phyloP scores from a whole-genome alignment of 768 basidiomycete species.

The Boletus edulis region DNA sequence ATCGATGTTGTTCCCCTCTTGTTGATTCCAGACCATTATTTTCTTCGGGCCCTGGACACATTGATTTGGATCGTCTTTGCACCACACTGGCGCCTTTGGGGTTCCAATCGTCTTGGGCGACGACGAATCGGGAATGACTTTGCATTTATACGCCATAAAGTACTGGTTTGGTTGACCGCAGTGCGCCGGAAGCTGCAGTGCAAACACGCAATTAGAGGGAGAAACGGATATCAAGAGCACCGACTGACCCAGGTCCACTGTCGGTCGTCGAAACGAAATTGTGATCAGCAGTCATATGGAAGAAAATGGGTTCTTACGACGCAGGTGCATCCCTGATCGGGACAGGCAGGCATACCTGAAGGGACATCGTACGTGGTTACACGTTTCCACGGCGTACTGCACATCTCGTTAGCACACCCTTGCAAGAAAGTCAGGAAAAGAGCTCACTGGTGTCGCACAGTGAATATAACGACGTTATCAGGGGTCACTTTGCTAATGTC shows the following conservation, averaged over 20 bases:
- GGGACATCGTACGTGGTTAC: neutral
- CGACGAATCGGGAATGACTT: neutral
- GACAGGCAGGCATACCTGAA: slow-evolving; percentile 2
- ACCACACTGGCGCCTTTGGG: slow-evolving; percentile 2
- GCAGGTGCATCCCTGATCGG: neutral
- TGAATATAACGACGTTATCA: slow-evolving; percentile 1
- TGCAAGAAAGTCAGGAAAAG: neutral
- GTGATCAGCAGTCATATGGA: neutral
- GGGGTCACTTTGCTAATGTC: neutral
- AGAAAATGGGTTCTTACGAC: slow-evolving; percentile 1
- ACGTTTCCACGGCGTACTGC: slow-evolving; percentile 13
- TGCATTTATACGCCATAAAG: neutral
- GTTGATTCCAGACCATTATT: neutral
- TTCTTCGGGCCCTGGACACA: slow-evolving; percentile 15
- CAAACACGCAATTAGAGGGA: neutral
- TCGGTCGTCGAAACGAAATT: neutral
- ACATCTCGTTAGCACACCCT: neutral
- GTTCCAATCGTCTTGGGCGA: slow-evolving; percentile 2
- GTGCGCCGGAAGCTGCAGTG: neutral
- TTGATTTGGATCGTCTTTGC: neutral
- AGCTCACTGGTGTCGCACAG: neutral
- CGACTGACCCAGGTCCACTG: slow-evolving; percentile 11
- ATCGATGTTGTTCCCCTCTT: slow-evolving; percentile 5
- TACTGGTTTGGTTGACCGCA: slow-evolving; percentile 12
- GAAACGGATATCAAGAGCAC: neutral